Base-by-base conservation (phyloP, 192 early-diverging fungal species). In the Gryganskiella cystojenkinii region DNA sequence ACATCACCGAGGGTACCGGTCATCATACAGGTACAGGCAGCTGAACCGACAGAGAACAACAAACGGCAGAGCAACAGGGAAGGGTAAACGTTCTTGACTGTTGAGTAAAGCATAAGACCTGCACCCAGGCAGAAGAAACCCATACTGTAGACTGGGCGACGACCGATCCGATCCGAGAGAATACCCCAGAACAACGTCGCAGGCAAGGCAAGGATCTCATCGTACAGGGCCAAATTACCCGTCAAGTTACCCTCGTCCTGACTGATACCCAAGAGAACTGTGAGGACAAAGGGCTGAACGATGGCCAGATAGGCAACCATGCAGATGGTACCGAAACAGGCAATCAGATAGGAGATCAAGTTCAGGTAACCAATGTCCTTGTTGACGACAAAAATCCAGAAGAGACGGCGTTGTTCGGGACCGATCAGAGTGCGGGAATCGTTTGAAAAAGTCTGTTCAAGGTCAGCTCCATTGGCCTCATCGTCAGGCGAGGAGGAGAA, bases 11-110 rank as follows among this genome's bases (percentile, higher is more conserved):
- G 52, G 13, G 87, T 82, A 22, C 88, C 92, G 0, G 90, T 87
- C 70, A 94, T 85, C 93, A 94, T 93, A 27, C 86, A 56, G 15
- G 83, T 83, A 42, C 72, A 67, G 7, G 86, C 88, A 4, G 90
- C 85, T 1, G 88, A 84, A 10, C 93, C 93, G 5, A 91, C 31
- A 5, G 93, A 88, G 81, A 92, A 94, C 28, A 93, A 17, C 3
- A 92, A 66, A 31, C 90, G 83, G 53, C 81, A 79, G 5, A 91
- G 57, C 1, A 94, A 58, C 75, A 93, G 67, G 11, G 78, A 68
- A 1, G 89, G 87, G 60, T 89, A 92, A 0, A 92, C 78, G 43
- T 84, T 82, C 31, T 70, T 68, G 37, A 86, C 84, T 58, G 76
- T 79, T 0, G 92, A 72, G 63, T 85, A 91, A 19, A 72, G 34